Evolutionary conservation across 78 protist genomes (phyloP).

Genomic region (Dictyostelium brefeldianum): DNA sequence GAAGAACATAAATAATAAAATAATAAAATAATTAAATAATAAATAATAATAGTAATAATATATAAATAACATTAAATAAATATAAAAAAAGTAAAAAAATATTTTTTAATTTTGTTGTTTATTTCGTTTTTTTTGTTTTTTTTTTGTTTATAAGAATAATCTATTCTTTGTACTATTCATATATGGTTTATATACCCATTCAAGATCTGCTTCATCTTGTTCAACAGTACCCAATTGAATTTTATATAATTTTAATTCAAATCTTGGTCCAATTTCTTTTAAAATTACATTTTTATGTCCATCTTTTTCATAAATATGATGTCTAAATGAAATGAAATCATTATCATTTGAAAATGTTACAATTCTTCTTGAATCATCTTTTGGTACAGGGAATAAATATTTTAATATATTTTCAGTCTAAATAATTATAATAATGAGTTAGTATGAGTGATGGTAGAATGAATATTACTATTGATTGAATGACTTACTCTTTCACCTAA

Average conservation of each 20-base stretch:
- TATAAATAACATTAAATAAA: neutral
- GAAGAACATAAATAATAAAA: slow-evolving; percentile 1
- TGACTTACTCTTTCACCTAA: slow-evolving; percentile 92
- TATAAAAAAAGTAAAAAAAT: neutral
- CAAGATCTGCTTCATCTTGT: slow-evolving; percentile 96
- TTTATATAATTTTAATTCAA: slow-evolving; percentile 95
- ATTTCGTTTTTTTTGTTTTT: neutral
- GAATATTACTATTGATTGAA: neutral
- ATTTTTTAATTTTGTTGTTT: neutral
- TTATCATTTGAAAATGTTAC: slow-evolving; percentile 94
- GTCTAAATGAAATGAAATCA: slow-evolving; percentile 98
- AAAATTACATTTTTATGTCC: slow-evolving; percentile 88
- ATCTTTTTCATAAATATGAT: slow-evolving; percentile 90
- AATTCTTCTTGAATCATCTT: slow-evolving; percentile 92
- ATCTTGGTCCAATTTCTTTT: slow-evolving; percentile 98
- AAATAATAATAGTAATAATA: neutral
- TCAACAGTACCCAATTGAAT: slow-evolving; percentile 98
- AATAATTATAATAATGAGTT: neutral
- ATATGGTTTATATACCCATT: slow-evolving; percentile 97
- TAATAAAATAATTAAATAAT: neutral
- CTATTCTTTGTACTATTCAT: slow-evolving; percentile 86
- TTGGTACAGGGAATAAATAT: slow-evolving; percentile 98
- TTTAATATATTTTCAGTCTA: slow-evolving; percentile 91
- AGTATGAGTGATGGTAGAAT: neutral
- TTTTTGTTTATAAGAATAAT: neutral